Base-by-base conservation (phyloP, 768 basidiomycete genomes). In the Fistulinella prunicolor region DNA sequence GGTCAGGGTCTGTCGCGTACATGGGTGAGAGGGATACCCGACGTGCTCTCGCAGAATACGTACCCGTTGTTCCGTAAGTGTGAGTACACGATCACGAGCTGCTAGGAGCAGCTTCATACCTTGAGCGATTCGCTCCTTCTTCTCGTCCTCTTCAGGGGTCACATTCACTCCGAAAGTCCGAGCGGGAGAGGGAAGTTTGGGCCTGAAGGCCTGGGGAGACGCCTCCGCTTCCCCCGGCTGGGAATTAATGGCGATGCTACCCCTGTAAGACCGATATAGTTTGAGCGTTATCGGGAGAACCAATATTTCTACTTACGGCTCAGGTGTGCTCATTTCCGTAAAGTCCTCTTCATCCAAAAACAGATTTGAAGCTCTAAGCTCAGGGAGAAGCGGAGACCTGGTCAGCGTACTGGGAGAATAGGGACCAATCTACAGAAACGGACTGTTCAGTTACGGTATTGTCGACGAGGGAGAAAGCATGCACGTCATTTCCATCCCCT, bases 401-500 rank as follows among this genome's bases (percentile, higher is more conserved):
- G 86, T 84, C 54, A 90, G 71, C 6, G 82, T 83, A 59, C 73
- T 81, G 26, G 88, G 86, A 56, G 87, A 83, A 72, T 86, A 89
- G 51, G 87, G 85, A 54, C 84, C 87, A 67, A 91, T 86, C 88
- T 90, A 48, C 35, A n/a, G 24, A 22, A 6, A 24, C 24, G 22
- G 46, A 64, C 22, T 59, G 51, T 29, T 6, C 14, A 60, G 51
- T 26, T 5, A 16, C 3, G 20, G 20, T 24, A 22, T 10, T 1
- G 32, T 23, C 14, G 38, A 53, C 16, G 39, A 42, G 46, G 13
- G 12, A 40, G 12, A 43, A 38, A 46, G 20, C n/a, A 19, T 30
- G 47, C 53, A 89, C 88, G 73, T 90, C 87, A 50, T 81, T 82
- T 17, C 88, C 88, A 62, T 89, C 86, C 44, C 88, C 89, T 64